Evolutionary conservation across 768 basidiomycete species (phyloP).

Genomic region (Boletus edulis): DNA sequence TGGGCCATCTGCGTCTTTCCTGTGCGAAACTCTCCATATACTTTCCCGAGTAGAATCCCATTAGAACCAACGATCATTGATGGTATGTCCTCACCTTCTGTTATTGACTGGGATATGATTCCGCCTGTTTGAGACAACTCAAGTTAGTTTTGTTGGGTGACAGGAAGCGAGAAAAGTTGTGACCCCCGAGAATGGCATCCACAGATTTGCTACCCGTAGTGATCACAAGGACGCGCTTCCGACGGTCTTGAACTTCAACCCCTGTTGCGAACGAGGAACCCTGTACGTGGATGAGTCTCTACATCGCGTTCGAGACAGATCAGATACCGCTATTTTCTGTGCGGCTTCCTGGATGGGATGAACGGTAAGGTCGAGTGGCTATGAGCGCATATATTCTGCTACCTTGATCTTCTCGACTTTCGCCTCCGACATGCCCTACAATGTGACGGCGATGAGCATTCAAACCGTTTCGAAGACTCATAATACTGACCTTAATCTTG

Average conservation of each 20-base stretch:
- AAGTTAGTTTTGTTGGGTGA: background rate
- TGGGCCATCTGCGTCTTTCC: conserved; percentile 96
- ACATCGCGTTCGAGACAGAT: background rate
- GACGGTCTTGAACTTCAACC: conserved; percentile 83
- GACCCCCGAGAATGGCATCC: conserved; percentile 85
- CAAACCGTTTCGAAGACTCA: background rate
- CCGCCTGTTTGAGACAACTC: conserved; percentile 52
- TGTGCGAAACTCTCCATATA: conserved; percentile 95
- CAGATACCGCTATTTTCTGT: conserved; percentile 71
- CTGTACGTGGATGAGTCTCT: conserved; percentile 36
- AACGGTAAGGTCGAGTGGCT: background rate
- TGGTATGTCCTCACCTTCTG: conserved; percentile 58
- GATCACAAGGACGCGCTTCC: conserved; percentile 75
- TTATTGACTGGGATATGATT: conserved; percentile 88
- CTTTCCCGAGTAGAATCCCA: conserved; percentile 36
- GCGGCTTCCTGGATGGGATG: conserved; percentile 71
- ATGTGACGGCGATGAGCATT: background rate
- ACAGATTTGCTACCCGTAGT: conserved; percentile 94
- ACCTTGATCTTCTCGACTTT: conserved; percentile 98
- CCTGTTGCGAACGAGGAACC: conserved; percentile 92
- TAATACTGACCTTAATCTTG: conserved; percentile 78
- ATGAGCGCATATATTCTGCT: conserved; percentile 16
- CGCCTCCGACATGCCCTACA: conserved; percentile 90
- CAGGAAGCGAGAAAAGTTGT: conserved; percentile 7
- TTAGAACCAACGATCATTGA: background rate